A percentile compares a stretch with the other conserved stretches of the same genome.
Evolutionary conservation across 345 rosid species (phyloP).

Genomic region (Microcos paniculata): DNA sequence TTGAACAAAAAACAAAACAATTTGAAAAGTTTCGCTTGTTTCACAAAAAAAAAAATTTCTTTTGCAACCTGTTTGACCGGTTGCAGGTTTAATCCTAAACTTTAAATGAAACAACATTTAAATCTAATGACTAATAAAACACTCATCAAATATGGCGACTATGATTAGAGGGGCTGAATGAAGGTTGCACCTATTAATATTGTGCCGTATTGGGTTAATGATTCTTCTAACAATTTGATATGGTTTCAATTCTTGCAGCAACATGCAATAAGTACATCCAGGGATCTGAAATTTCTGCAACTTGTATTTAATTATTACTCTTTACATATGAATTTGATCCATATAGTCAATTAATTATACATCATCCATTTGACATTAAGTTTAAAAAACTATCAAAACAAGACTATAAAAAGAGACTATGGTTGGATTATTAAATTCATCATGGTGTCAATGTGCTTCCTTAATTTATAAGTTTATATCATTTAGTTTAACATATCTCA

Average conservation of each 20-base stretch:
- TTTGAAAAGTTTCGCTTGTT: no score
- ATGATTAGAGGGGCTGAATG: no score
- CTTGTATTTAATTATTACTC: neutral
- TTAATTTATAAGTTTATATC: conserved; percentile 19
- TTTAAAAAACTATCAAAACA: conserved; percentile 1
- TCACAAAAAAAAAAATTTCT: no score
- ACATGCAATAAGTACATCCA: neutral
- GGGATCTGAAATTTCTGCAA: conserved; percentile 31
- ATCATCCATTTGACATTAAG: conserved; percentile 27
- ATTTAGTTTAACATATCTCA: neutral
- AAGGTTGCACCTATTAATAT: no score
- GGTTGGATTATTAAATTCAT: conserved; percentile 31
- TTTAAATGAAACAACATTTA: no score
- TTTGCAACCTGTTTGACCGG: no score
- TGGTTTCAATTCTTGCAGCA: neutral
- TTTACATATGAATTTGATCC: conserved; percentile 13
- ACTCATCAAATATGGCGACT: no score
- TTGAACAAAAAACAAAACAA: no score
- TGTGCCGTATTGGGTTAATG: neutral
- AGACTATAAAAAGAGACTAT: conserved; percentile 12
- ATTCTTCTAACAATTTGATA: neutral
- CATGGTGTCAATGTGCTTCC: conserved; percentile 32
- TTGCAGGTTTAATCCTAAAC: no score
- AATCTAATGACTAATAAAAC: no score
- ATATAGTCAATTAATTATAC: conserved; percentile 18